These are phyloP conservation scores for Irpex rosettiformis DNA, from an alignment of 1,284 basidiomycete species.

Conservation along the genomic window DNA sequence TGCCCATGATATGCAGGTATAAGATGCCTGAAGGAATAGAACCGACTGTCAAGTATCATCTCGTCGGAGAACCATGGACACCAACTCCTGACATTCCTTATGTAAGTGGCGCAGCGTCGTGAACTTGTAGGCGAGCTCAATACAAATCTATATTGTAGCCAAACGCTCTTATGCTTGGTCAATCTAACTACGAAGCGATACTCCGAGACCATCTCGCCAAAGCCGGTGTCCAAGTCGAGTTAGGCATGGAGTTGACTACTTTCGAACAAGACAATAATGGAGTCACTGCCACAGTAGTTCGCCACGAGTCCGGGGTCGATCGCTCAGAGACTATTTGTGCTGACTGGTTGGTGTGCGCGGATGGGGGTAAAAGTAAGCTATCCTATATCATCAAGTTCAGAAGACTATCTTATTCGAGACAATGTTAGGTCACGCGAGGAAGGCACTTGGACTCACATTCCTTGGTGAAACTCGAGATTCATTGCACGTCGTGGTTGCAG, in stretches of 20 bases:
- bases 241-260: conserved; percentile 18
- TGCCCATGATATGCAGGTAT: neutral
- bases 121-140: neutral
- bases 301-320: neutral
- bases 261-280: conserved; percentile 21
- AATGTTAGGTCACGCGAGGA: conserved; percentile 23
- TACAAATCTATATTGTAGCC: neutral
- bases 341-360: conserved; percentile 29
- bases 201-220: conserved; percentile 1
- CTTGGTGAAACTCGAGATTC: conserved; percentile 28
- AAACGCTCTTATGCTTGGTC: neutral
- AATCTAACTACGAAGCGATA: conserved; percentile 13
- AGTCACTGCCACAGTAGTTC: conserved; percentile 14
- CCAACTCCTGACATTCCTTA: neutral
- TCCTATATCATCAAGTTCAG: neutral
- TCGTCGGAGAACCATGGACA: neutral
- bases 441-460: conserved; percentile 26
- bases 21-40: neutral
- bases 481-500: conserved; percentile 26
- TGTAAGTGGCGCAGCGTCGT: neutral
- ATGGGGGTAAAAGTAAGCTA: conserved; percentile 30
- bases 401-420: neutral
- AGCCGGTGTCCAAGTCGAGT: conserved; percentile 8
- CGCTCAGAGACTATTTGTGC: conserved; percentile 8
- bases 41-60: neutral